Evolutionary conservation across 345 rosid species (phyloP), one percentile per base, ranked within the genome.

Genomic region (Sonneratia caseolaris): DNA sequence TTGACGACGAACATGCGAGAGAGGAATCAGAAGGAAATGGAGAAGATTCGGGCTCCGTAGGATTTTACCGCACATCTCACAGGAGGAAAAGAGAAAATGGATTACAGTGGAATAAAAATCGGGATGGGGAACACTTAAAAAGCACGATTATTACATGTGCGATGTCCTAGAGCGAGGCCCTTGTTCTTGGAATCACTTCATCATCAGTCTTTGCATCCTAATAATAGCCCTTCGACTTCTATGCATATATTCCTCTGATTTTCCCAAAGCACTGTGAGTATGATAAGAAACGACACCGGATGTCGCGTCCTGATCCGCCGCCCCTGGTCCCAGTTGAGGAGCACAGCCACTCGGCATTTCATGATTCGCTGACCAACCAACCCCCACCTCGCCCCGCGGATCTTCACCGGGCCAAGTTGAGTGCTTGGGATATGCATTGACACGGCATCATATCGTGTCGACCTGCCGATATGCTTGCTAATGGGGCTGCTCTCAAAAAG

Each of bases 91-190:
- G 69, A 81, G 86, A 79, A 79, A 61, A 84, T 71, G 68, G 82
- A 81, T 86, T 76, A 74, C 81, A 71, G 85, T 61, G 80, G 82
- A 71, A 79, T 72, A 68, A 78, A 74, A 75, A 56, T 43, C 24
- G 74, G 65, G 55, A 70, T 75, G 36, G 81, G 84, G 75, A 78
- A 81, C 85, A 86, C 32, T 27, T 42, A 81, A 86, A 79, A 78
- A 78, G 77, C 70, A 75, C 64, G 70, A 70, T 76, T 68, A 72
- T 24, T 59, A 5, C 21, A 59, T 59, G 35, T 53, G 59, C 3
- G 19, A 53, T 53, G 22, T 53, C 59, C 22, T 19, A 53, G 13
- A 27, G 32, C 32, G 32, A 13, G 18, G 21, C 27, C 64, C 64
- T 51, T 77, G 7, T 64, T 40, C n/a, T 24, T 36, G 27, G 49